Evolutionary conservation across 331 rosid genomes (phyloP).

Genomic region (Malus hybrid): DNA sequence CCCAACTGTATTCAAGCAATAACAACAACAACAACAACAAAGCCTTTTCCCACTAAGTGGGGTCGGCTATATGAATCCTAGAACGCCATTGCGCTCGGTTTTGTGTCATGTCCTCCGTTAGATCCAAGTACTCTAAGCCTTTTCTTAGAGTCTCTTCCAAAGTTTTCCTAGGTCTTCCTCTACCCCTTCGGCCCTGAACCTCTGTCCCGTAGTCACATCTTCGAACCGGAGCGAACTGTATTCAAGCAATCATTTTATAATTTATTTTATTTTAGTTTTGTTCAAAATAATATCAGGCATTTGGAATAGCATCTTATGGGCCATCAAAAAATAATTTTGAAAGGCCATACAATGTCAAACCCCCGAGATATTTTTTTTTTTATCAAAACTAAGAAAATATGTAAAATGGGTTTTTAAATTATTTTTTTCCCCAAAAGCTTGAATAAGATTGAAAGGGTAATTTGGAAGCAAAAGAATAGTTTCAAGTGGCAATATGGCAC

Average conservation of each 20-base stretch:
- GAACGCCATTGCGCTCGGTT: too few species aligned
- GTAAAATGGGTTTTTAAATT: background rate
- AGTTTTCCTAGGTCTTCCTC: too few species aligned
- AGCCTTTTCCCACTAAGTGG: too few species aligned
- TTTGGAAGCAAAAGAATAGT: background rate
- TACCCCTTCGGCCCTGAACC: too few species aligned
- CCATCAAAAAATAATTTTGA: background rate
- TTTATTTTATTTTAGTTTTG: background rate
- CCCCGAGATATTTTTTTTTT: background rate
- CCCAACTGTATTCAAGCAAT: background rate
- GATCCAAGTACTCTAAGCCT: too few species aligned
- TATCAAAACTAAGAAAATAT: background rate
- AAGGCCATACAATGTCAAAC: background rate
- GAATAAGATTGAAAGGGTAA: background rate
- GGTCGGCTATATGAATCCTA: too few species aligned
- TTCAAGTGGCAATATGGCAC: background rate
- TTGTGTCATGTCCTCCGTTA: too few species aligned
- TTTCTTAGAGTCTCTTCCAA: too few species aligned
- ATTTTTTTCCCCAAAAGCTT: background rate
- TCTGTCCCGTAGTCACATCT: too few species aligned
- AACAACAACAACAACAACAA: too few species aligned
- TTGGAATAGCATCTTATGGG: background rate
- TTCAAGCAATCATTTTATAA: background rate
- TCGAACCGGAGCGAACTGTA: too few species aligned
- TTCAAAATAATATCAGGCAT: background rate